These are phyloP conservation scores for Crithidia mellificae DNA, from an alignment of 208 protist genomes.

Conservation along the genomic window DNA sequence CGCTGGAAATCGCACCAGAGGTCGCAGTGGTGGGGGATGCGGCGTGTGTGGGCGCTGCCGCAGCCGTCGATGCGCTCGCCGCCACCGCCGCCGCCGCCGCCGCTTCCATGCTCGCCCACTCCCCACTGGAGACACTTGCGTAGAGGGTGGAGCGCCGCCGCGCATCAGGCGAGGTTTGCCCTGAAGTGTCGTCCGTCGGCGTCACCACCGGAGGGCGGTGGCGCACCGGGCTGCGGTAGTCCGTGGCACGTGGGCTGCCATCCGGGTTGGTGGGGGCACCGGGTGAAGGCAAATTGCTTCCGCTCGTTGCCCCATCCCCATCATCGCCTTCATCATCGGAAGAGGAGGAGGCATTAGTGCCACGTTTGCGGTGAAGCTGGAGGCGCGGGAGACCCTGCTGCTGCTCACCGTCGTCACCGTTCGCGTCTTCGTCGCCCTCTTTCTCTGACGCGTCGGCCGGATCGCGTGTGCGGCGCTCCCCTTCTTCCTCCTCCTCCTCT, in stretches of 20 bases:
- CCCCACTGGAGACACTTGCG: conserved; percentile 3
- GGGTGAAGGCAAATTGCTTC: background rate
- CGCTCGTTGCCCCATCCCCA: background rate
- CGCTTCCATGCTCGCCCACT: background rate
- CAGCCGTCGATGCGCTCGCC: background rate
- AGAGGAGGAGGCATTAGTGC: background rate
- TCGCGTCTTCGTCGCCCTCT: background rate
- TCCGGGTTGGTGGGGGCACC: conserved; percentile 1
- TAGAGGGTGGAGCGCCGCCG: background rate
- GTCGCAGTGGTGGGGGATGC: no score
- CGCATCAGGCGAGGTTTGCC: background rate
- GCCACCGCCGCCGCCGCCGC: background rate
- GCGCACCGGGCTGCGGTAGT: conserved; percentile 33
- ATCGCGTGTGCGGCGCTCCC: background rate
- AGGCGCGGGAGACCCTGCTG: no score
- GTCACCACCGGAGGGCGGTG: conserved; percentile 10
- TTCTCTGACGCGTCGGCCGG: background rate
- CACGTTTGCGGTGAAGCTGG: no score
- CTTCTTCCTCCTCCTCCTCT: background rate
- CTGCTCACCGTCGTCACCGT: background rate
- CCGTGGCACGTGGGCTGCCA: conserved; percentile 20
- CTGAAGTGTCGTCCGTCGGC: conserved; percentile 12
- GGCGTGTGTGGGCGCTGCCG: background rate
- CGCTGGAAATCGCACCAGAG: no score
- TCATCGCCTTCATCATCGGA: background rate